These are phyloP conservation scores for Vigna radiata DNA, from an alignment of 306 rosid genomes.

Conservation along the genomic window DNA sequence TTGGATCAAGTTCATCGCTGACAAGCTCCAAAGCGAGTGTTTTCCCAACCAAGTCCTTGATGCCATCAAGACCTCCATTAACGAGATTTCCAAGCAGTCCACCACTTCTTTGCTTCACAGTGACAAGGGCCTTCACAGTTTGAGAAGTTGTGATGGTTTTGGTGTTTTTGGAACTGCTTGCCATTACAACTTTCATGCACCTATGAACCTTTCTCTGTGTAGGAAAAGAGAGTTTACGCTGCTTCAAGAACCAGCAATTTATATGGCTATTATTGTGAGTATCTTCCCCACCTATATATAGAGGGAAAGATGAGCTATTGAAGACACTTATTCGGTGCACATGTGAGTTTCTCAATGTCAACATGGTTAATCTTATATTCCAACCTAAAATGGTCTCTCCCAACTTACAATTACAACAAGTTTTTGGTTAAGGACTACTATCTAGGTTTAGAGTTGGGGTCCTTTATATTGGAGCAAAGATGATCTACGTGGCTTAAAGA, in stretches of 20 bases:
- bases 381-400: too few relatives aligned
- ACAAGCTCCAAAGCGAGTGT: slow-evolving; percentile 48
- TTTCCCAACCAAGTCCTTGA: slow-evolving; percentile 36
- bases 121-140: slow-evolving; percentile 43
- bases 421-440: too few relatives aligned
- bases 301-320: not conserved
- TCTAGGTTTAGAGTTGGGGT: too few relatives aligned
- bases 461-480: too few relatives aligned
- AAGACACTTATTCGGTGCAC: not conserved
- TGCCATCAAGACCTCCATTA: slow-evolving; percentile 24
- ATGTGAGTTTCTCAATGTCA: not conserved
- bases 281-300: not conserved
- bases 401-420: too few relatives aligned
- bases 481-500: too few relatives aligned
- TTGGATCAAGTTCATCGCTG: slow-evolving; percentile 43
- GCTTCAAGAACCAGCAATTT: not conserved
- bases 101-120: slow-evolving; percentile 24
- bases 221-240: not conserved
- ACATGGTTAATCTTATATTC: not conserved
- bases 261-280: not conserved
- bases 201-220: not conserved
- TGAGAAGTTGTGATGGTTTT: not conserved
- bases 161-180: not conserved
- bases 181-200: slow-evolving; percentile 19
- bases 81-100: slow-evolving; percentile 21